A percentile compares a stretch with the other conserved stretches of the same genome.
Evolutionary conservation across 2,329 filamentous ascomycete genomes (phyloP).

Genomic region (Tolypocladium paradoxum): DNA sequence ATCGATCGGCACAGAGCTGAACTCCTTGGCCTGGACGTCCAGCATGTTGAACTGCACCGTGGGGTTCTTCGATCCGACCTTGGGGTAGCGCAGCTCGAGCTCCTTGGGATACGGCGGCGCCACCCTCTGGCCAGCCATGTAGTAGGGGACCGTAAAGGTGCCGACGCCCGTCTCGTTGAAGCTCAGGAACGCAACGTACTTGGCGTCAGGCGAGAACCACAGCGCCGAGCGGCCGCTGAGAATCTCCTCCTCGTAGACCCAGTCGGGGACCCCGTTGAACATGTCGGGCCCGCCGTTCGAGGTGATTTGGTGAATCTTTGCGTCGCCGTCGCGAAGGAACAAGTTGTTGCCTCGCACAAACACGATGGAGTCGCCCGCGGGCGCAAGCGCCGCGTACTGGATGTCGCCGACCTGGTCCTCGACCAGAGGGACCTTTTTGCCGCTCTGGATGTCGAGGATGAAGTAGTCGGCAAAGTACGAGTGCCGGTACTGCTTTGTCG

Average conservation of each 20-base stretch:
- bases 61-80: slow-evolving; percentile 57
- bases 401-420: slow-evolving; percentile 52
- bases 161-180: slow-evolving; percentile 70
- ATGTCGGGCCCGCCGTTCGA: slow-evolving; percentile 47
- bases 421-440: slow-evolving; percentile 42
- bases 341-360: slow-evolving; percentile 59
- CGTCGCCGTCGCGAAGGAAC: slow-evolving; percentile 39
- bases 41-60: slow-evolving; percentile 51
- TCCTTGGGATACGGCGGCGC: slow-evolving; percentile 52
- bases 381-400: slow-evolving; percentile 54
- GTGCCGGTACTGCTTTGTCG: slow-evolving; percentile 58
- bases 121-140: slow-evolving; percentile 45
- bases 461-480: slow-evolving; percentile 60
- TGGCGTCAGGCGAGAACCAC: slow-evolving; percentile 86
- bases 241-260: slow-evolving; percentile 67
- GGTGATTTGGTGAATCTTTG: slow-evolving; percentile 45
- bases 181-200: slow-evolving; percentile 77
- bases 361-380: slow-evolving; percentile 46
- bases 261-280: slow-evolving; percentile 56
- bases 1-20: slow-evolving; percentile 37
- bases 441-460: slow-evolving; percentile 49
- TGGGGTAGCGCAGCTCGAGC: slow-evolving; percentile 55
- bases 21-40: slow-evolving; percentile 34
- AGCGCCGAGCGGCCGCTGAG: slow-evolving; percentile 67
- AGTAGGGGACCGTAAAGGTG: slow-evolving; percentile 57